These are phyloP conservation scores for Coelastrella sp. DNA, from an alignment of 139 green algal species.

Conservation along the genomic window DNA sequence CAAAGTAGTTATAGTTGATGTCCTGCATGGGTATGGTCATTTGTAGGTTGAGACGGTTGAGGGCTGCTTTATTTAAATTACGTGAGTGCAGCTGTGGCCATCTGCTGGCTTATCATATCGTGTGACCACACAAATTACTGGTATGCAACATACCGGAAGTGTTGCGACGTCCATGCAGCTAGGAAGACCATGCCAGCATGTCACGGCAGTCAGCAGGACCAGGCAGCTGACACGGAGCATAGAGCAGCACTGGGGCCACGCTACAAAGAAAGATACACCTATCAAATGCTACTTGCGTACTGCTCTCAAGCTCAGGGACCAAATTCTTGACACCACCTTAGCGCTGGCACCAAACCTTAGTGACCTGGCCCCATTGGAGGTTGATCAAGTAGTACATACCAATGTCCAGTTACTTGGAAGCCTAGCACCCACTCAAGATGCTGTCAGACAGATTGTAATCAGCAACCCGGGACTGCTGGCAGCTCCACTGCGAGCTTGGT, in stretches of 20 bases:
- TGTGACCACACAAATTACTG: too few relatives aligned
- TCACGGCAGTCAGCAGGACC: not conserved
- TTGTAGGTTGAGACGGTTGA: too few relatives aligned
- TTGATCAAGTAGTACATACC: not conserved
- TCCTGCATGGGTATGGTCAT: too few relatives aligned
- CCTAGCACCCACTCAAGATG: not conserved
- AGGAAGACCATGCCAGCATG: too few relatives aligned
- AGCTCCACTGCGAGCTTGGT: conserved; percentile 10
- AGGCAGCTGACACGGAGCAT: not conserved
- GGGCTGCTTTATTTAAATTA: too few relatives aligned
- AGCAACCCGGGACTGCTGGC: conserved; percentile 15
- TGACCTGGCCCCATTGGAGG: not conserved
- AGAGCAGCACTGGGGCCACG: not conserved
- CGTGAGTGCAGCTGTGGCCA: too few relatives aligned
- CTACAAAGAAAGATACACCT: not conserved
- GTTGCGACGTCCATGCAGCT: too few relatives aligned
- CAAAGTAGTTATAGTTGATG: too few relatives aligned
- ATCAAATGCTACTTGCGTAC: not conserved
- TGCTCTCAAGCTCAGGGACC: conserved; percentile 2
- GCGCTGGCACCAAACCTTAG: not conserved
- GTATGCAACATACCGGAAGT: too few relatives aligned
- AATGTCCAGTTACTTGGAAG: not conserved
- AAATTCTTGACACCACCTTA: not conserved
- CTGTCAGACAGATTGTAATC: not conserved
- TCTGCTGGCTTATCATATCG: too few relatives aligned